These are phyloP conservation scores for Stachybotrys elegans DNA, from an alignment of 2,329 filamentous ascomycete genomes.

Conservation along the genomic window DNA sequence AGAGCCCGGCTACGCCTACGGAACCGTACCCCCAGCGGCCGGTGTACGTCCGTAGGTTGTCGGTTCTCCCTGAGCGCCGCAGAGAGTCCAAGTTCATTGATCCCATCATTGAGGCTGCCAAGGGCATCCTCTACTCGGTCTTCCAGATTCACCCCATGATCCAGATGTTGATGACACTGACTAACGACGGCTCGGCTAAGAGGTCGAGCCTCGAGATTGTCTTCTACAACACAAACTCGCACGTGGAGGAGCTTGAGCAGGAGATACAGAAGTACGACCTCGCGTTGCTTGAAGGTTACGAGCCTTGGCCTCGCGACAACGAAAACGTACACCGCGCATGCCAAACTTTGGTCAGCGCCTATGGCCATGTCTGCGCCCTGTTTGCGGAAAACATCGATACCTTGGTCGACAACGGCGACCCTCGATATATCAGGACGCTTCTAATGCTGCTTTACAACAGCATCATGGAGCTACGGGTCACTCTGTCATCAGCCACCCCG, in stretches of 20 bases:
- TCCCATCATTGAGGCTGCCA: conserved; percentile 59
- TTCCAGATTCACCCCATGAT: conserved; percentile 66
- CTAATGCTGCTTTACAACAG: conserved; percentile 61
- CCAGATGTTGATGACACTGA: conserved; percentile 58
- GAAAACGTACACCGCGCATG: conserved; percentile 61
- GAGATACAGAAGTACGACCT: conserved; percentile 59
- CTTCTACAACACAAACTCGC: conserved; percentile 62
- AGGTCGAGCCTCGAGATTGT: conserved; percentile 61
- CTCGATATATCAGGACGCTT: conserved; percentile 61
- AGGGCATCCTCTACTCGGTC: conserved; percentile 61
- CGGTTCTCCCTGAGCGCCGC: conserved; percentile 57
- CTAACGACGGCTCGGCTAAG: conserved; percentile 55
- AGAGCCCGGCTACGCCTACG: conserved; percentile 56
- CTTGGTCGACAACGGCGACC: conserved; percentile 60
- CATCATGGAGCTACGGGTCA: conserved; percentile 61
- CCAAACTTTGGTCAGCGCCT: conserved; percentile 58
- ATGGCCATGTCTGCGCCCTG: conserved; percentile 59
- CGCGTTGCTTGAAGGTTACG: conserved; percentile 40
- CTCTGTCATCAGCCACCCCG: conserved; percentile 31
- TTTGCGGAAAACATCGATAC: conserved; percentile 57
- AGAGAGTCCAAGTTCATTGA: conserved; percentile 58
- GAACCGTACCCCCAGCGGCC: conserved; percentile 54
- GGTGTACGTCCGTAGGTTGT: conserved; percentile 59
- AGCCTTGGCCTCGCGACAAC: conserved; percentile 47
- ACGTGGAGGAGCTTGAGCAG: conserved; percentile 60